Evolutionary conservation across 192 early-diverging fungal species (phyloP), one percentile per base, ranked within the genome.

Genomic region (Entomortierella parvispora): DNA sequence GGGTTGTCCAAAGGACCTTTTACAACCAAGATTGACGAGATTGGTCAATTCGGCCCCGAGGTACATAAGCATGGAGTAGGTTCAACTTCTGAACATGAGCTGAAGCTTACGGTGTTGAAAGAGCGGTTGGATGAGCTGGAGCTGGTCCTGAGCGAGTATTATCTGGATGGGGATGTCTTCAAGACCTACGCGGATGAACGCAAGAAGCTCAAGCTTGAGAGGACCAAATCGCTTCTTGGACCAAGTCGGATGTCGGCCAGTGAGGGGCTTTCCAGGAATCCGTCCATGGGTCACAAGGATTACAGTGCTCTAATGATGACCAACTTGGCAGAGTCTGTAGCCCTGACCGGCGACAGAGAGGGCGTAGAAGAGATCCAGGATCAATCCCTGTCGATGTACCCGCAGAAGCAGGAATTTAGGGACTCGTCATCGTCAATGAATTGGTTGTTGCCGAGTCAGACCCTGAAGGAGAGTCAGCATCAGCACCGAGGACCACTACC

Each of bases 91-190:
- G 42, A 45, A 1, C 31, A 12, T 12, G 72, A 76, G 9, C 5
- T 62, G 42, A 42, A 23, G 57, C 55, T 68, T 4, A 43, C 25
- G 6, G 15, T 76, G 10, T 45, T 76, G 33, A 76, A 76, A 18
- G 72, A 76, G 25, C 64, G 60, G 8, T 45, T 76, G 37, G 72
- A 76, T 34, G 72, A 76, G 11, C 65, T 76, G 2, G 72, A 76
- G 37, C 34, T 68, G 34, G 65, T 76, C 37, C 40, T 76, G 47
- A 57, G 51, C 14, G 72, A 76, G 28, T 76, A 45, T 25, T 76
- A 76, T 25, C 47, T 76, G 0, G 59, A 76, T 18, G 62, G 62
- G 5, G 52, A 17, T 0, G 62, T 76, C 28, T 76, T 76, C 17
- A 42, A 57, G 25, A 23, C 44, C 29, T 76, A 76, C 50, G 65